phyloP scores from a whole-genome alignment of 1,284 basidiomycete genomes.

The Malassezia equina region DNA sequence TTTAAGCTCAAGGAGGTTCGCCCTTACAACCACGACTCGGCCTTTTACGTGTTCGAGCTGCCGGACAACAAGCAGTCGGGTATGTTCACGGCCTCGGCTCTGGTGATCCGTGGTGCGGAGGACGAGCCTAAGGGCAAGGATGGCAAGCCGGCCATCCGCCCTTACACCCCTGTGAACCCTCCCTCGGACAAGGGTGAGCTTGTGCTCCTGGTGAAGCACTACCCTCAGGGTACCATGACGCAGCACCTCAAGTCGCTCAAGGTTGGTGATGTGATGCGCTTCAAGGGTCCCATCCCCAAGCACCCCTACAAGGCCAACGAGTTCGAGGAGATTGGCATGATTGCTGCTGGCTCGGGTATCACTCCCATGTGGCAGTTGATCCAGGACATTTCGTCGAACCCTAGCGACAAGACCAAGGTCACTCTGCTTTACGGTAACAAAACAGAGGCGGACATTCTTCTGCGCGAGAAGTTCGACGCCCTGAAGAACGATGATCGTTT shows the following conservation, averaged over 20 bases:
- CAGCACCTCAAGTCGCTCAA: conserved; percentile 53
- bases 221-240: conserved; percentile 48
- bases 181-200: conserved; percentile 37
- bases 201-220: conserved; percentile 67
- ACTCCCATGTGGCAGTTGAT: conserved; percentile 49
- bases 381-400: conserved; percentile 48
- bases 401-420: conserved; percentile 87
- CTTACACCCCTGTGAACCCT: conserved; percentile 48
- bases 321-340: conserved; percentile 66
- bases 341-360: conserved; percentile 77
- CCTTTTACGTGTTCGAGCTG: conserved; percentile 75
- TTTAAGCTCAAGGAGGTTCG: conserved; percentile 73
- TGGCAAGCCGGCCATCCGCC: conserved; percentile 75
- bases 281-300: conserved; percentile 60
- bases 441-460: conserved; percentile 78
- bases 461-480: conserved; percentile 67
- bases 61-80: conserved; percentile 69
- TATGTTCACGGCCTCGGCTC: conserved; percentile 59
- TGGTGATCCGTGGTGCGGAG: conserved; percentile 52
- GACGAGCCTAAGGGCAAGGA: conserved; percentile 58
- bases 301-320: conserved; percentile 46
- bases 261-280: conserved; percentile 68
- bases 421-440: conserved; percentile 84
- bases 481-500: conserved; percentile 52
- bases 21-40: conserved; percentile 85